Conservation (phyloP, 495 filamentous ascomycete genomes). For the Annulohypoxylon bovei region DNA sequence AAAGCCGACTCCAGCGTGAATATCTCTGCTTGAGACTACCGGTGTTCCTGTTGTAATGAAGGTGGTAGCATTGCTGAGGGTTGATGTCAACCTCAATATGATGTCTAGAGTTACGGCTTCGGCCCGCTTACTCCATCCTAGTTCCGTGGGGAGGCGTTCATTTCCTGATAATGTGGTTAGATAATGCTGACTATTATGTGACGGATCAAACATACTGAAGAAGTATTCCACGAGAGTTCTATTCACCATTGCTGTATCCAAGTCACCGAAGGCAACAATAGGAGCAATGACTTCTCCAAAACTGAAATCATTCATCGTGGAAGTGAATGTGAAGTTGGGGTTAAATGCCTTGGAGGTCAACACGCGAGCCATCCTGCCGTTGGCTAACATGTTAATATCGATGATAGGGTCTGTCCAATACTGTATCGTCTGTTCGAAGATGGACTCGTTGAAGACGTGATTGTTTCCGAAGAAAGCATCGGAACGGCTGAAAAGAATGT, state of each 20-base stretch:
- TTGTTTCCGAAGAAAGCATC: conserved; percentile 58
- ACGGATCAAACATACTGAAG: conserved; percentile 49
- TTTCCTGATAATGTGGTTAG: conserved; percentile 30
- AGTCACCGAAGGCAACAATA: conserved; percentile 58
- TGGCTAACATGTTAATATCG: conserved; percentile 51
- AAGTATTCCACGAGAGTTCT: conserved; percentile 53
- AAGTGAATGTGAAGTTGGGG: conserved; percentile 52
- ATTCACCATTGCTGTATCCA: conserved; percentile 46
- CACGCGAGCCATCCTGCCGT: conserved; percentile 55
- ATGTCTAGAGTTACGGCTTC: neutral
- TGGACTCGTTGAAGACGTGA: conserved; percentile 55
- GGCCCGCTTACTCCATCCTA: conserved; percentile 25
- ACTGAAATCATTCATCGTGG: conserved; percentile 49
- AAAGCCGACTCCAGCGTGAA: neutral
- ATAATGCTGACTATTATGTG: neutral
- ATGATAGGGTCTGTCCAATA: conserved; percentile 52
- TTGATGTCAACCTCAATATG: neutral
- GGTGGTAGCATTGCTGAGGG: neutral
- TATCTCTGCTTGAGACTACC: neutral
- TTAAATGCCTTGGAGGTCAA: conserved; percentile 53
- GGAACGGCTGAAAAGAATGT: conserved; percentile 37
- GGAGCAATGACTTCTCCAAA: conserved; percentile 56
- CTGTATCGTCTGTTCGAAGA: conserved; percentile 52
- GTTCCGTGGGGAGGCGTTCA: conserved; percentile 30
- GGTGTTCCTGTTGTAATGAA: neutral